Conservation (phyloP, 148 eudicot species). For the Hydrangea macrophylla region DNA sequence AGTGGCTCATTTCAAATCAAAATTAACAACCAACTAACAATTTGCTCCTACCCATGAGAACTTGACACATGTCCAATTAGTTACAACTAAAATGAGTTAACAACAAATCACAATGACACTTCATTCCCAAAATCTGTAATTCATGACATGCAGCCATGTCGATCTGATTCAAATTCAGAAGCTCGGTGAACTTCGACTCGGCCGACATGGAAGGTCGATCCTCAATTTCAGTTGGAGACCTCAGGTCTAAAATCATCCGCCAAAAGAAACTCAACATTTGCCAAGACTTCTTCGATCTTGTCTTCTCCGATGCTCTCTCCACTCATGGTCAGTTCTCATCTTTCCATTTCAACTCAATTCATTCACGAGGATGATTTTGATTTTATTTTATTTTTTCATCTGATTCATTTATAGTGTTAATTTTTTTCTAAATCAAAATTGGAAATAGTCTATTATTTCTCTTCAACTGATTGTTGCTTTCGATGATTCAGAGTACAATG, state of each 20-base stretch:
- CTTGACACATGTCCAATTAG: too few relatives aligned
- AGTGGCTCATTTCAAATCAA: too few relatives aligned
- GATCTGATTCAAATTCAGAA: constrained; percentile 57
- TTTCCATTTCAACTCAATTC: neutral
- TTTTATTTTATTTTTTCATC: neutral
- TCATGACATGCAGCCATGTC: constrained; percentile 52
- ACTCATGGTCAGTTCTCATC: constrained; percentile 39
- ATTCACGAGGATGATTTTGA: neutral
- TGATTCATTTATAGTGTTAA: neutral
- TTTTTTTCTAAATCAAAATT: neutral
- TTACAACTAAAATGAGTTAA: too few relatives aligned
- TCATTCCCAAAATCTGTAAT: too few relatives aligned
- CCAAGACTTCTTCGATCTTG: constrained; percentile 50
- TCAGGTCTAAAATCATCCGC: constrained; percentile 40
- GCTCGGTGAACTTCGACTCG: constrained; percentile 47
- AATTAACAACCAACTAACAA: too few relatives aligned
- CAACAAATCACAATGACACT: too few relatives aligned
- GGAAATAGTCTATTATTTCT: neutral
- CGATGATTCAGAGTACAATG: constrained; percentile 49
- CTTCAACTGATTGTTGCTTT: constrained; percentile 2
- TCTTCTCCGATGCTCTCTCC: constrained; percentile 50
- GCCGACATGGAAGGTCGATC: constrained; percentile 45
- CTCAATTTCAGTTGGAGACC: constrained; percentile 49
- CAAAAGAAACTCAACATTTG: constrained; percentile 37
- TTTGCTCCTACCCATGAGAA: too few relatives aligned